Percentiles rank a stretch among this genome's conserved stretches.
These are phyloP conservation scores for Chamaenerion angustifolium DNA, from an alignment of 345 rosid genomes.

Conservation along the genomic window DNA sequence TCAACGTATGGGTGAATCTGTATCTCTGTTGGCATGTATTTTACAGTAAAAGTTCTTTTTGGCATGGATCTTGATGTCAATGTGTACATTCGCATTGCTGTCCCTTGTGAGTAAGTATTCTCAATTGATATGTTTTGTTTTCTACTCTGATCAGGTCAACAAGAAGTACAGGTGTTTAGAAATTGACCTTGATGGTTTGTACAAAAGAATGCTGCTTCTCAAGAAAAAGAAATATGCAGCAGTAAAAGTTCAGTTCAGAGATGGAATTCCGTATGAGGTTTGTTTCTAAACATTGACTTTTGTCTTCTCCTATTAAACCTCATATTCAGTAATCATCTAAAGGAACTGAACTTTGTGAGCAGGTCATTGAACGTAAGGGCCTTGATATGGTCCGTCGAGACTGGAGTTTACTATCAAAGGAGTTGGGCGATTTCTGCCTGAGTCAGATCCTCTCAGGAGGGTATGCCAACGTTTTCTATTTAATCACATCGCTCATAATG, in stretches of 20 bases:
- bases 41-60: too few species aligned
- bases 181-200: constrained; percentile 92
- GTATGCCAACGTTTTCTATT: constrained; percentile 21
- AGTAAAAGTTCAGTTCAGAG: constrained; percentile 67
- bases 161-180: constrained; percentile 81
- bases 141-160: constrained; percentile 49
- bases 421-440: constrained; percentile 79
- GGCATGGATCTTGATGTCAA: too few species aligned
- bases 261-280: constrained; percentile 76
- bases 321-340: background rate
- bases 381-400: constrained; percentile 99
- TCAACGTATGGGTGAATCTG: background rate
- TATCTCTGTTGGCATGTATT: too few species aligned
- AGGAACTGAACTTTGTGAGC: constrained; percentile 11
- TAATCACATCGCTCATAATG: background rate
- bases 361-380: constrained; percentile 96
- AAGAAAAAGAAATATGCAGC: constrained; percentile 99
- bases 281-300: background rate
- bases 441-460: constrained; percentile 85
- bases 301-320: background rate
- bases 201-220: constrained; percentile 95
- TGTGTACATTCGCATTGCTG: too few species aligned
- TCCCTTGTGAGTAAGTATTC: too few species aligned
- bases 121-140: constrained; percentile 3
- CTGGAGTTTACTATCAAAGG: constrained; percentile 95